Evolutionary conservation across 1,284 basidiomycete species (phyloP).

Genomic region (Cutaneotrichosporon daszewskae): DNA sequence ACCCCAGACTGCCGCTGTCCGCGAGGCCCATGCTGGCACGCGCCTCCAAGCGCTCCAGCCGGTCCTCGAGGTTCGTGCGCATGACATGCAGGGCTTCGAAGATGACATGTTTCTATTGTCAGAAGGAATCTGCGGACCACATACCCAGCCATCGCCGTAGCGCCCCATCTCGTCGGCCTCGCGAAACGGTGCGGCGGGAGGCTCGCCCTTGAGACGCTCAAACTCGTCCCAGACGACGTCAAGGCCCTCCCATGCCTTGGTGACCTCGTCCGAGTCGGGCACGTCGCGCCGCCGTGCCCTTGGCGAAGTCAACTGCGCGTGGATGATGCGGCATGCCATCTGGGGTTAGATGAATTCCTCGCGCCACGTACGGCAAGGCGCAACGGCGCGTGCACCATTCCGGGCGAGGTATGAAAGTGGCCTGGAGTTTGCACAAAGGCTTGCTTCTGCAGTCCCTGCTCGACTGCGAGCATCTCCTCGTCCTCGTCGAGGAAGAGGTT

Average conservation of each 20-base stretch:
- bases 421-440: conserved; percentile 1
- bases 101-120: conserved; percentile 36
- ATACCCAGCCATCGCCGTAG: conserved; percentile 73
- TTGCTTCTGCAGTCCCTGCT: conserved; percentile 8
- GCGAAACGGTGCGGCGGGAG: conserved; percentile 44
- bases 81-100: conserved; percentile 46
- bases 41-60: too few relatives aligned
- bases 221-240: conserved; percentile 75
- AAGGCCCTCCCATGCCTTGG: conserved; percentile 71
- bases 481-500: conserved; percentile 61
- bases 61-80: conserved; percentile 38
- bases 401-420: conserved; percentile 37
- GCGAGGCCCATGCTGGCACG: too few relatives aligned
- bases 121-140: too few relatives aligned
- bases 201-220: conserved; percentile 55
- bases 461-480: conserved; percentile 4
- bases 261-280: conserved; percentile 59
- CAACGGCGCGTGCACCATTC: conserved; percentile 60
- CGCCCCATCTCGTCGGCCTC: conserved; percentile 59
- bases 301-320: conserved; percentile 65
- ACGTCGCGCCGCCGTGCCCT: conserved; percentile 59
- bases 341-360: conserved; percentile 9
- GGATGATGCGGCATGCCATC: conserved; percentile 65
- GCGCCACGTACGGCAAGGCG: conserved; percentile 55
- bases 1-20: too few relatives aligned